Evolutionary conservation across 2,329 filamentous ascomycete species (phyloP).

Genomic region (Pochonia chlamydosporia): DNA sequence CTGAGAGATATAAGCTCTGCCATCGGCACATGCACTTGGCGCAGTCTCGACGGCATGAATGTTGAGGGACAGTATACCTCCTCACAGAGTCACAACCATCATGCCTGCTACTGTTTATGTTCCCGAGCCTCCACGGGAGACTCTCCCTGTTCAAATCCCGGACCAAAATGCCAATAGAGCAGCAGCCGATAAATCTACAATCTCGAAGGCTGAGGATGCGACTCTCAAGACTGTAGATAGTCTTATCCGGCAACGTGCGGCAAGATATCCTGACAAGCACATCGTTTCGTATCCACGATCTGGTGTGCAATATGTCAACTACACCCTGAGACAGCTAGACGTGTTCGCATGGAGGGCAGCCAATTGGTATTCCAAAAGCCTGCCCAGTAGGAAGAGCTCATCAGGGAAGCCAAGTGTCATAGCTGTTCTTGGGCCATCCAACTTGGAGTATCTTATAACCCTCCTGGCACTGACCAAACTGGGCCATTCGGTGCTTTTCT

Average conservation of each 20-base stretch:
- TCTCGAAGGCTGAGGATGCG: slow-evolving; percentile 14
- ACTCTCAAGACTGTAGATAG: slow-evolving; percentile 18
- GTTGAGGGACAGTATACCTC: no score
- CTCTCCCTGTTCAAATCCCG: no score
- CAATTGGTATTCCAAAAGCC: slow-evolving; percentile 16
- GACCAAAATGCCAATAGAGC: no score
- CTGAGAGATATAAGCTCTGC: no score
- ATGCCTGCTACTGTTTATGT: no score
- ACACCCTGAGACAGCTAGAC: slow-evolving; percentile 39
- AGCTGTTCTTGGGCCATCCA: slow-evolving; percentile 45
- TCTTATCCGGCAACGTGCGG: slow-evolving; percentile 17
- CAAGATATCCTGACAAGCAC: slow-evolving; percentile 25
- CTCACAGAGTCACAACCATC: no score
- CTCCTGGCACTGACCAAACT: slow-evolving; percentile 48
- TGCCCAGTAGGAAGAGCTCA: slow-evolving; percentile 16
- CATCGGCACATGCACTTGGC: no score
- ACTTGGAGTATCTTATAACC: slow-evolving; percentile 49
- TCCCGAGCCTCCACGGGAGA: no score
- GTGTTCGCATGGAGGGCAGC: slow-evolving; percentile 25
- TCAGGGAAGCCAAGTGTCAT: slow-evolving; percentile 30
- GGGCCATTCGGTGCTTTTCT: slow-evolving; percentile 41
- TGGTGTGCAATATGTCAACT: slow-evolving; percentile 39
- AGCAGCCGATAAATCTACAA: no score
- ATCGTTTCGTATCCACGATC: slow-evolving; percentile 36
- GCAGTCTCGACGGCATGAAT: no score